Conservation (phyloP, 768 basidiomycete species). For the Termitomyces sp. region DNA sequence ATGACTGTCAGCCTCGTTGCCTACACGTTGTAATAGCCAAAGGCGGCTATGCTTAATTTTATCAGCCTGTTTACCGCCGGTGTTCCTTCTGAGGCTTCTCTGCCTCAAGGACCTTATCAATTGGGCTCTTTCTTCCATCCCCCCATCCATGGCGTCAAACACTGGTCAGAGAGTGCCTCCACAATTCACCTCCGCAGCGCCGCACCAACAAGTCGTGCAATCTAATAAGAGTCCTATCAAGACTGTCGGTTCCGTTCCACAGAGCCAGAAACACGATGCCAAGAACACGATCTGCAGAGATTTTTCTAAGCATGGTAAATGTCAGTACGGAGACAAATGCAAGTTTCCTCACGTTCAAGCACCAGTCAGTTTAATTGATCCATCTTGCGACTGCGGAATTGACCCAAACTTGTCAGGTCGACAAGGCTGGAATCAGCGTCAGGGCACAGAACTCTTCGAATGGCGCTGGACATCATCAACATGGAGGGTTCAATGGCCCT, state of each 20-base stretch:
- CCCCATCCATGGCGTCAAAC: slow-evolving; percentile 1
- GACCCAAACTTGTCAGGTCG: background rate
- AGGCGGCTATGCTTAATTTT: background rate
- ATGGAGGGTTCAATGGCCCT: background rate
- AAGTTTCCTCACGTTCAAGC: slow-evolving; percentile 2
- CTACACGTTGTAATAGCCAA: background rate
- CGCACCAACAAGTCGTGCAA: background rate
- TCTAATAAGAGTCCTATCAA: background rate
- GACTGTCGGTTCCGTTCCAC: background rate
- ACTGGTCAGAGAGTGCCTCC: background rate
- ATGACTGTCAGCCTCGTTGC: no score
- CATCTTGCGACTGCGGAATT: background rate
- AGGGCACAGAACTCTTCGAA: background rate
- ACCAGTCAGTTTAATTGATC: background rate
- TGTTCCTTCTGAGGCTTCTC: background rate
- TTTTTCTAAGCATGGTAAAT: background rate
- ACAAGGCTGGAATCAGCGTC: background rate
- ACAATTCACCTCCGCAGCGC: background rate
- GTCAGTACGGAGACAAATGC: slow-evolving; percentile 9
- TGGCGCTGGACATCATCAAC: background rate
- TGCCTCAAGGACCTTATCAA: background rate
- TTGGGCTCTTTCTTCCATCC: background rate
- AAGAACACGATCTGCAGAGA: background rate
- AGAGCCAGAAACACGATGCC: background rate
- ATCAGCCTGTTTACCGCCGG: background rate